Conservation (phyloP, 2,329 filamentous ascomycete species). For the Arthrinium puccinioides region DNA sequence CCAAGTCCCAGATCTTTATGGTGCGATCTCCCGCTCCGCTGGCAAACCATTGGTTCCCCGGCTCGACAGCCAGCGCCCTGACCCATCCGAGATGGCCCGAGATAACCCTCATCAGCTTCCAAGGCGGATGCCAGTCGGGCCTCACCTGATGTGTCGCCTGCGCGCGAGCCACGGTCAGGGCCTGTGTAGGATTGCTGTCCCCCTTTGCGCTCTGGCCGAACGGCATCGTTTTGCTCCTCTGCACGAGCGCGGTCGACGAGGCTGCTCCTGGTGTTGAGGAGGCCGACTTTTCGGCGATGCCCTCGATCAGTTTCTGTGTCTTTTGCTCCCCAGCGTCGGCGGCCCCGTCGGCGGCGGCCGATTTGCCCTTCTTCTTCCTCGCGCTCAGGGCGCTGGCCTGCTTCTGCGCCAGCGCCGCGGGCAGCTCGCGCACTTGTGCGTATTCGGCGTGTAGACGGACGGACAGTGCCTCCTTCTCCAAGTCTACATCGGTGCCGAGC, state of each 20-base stretch:
- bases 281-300: constrained; percentile 40
- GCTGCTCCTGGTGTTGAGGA: constrained; percentile 17
- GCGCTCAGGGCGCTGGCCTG: constrained; percentile 22
- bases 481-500: constrained; percentile 15
- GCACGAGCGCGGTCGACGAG: constrained; percentile 28
- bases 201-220: constrained; percentile 11
- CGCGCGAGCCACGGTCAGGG: constrained; percentile 22
- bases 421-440: constrained; percentile 18
- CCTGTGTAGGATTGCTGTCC: constrained; percentile 11
- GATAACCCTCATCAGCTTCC: constrained; percentile 97
- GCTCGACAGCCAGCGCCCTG: constrained; percentile 80
- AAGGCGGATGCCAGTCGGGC: constrained; percentile 95
- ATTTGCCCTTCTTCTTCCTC: constrained; percentile 16
- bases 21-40: constrained; percentile 92
- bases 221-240: constrained; percentile 18
- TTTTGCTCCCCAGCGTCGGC: constrained; percentile 30
- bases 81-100: constrained; percentile 97
- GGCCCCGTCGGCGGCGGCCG: constrained; percentile 12
- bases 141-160: constrained; percentile 45
- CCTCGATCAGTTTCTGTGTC: constrained; percentile 61
- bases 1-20: constrained; percentile 98
- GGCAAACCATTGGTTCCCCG: constrained; percentile 95
- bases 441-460: constrained; percentile 25
- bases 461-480: constrained; percentile 21
- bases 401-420: constrained; percentile 26